Percentiles rank a stretch among this genome's conserved stretches.
phyloP scores from a whole-genome alignment of 2,329 filamentous ascomycete species.

The Venturia carpophila region DNA sequence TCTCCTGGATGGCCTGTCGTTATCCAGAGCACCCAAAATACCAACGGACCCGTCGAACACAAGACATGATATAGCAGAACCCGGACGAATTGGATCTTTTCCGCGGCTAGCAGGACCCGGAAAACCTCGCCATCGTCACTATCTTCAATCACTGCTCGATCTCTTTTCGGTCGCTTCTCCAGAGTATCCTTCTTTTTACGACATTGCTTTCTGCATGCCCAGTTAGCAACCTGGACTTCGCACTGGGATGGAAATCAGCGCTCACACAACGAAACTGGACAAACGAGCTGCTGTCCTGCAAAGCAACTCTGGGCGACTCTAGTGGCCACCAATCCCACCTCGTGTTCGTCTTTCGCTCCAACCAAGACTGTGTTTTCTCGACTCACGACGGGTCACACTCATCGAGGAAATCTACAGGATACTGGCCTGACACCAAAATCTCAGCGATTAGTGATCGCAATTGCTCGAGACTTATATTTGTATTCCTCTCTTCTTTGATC shows the following conservation, averaged over 20 bases:
- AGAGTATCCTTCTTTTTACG: neutral
- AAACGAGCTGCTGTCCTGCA: neutral
- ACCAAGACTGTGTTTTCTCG: neutral
- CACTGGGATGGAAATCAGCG: neutral
- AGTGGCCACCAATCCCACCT: neutral
- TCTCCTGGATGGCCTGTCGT: neutral
- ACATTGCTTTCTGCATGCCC: neutral
- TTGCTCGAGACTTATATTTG: neutral
- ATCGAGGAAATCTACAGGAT: neutral
- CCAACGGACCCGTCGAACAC: neutral
- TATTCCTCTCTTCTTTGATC: neutral
- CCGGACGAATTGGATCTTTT: neutral
- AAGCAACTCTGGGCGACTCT: neutral
- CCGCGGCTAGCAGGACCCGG: neutral
- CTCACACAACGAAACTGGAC: neutral
- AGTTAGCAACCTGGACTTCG: neutral
- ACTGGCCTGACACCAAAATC: neutral
- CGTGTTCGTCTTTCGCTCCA: neutral
- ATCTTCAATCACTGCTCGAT: neutral
- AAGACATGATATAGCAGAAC: neutral
- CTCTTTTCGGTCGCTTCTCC: neutral
- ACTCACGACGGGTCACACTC: neutral
- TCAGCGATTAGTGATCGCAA: neutral
- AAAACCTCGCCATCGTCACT: neutral
- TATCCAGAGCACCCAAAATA: slow-evolving; percentile 7